These are phyloP conservation scores for Paxillus involutus DNA, from an alignment of 768 basidiomycete species.

Conservation along the genomic window DNA sequence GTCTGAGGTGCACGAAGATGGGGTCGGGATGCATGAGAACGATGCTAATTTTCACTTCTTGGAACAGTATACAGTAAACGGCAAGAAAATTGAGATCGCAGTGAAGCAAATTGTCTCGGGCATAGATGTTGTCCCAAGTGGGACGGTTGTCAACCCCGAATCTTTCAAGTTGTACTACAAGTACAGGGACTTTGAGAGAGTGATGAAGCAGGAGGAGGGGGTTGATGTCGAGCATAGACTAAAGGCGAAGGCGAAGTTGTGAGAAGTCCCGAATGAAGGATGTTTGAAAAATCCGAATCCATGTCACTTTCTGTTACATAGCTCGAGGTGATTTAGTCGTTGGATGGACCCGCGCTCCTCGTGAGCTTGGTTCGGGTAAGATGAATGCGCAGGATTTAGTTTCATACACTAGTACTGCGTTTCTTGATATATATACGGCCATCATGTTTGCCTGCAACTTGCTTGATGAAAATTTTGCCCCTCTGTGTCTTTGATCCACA, in stretches of 20 bases:
- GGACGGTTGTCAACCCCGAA: slow-evolving; percentile 74
- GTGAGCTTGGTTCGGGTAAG: no score
- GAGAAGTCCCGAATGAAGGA: background rate
- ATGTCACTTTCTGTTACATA: background rate
- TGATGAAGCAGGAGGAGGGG: slow-evolving; percentile 19
- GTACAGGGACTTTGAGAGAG: slow-evolving; percentile 50
- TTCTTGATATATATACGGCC: no score
- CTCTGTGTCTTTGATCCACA: no score
- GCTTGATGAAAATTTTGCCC: no score
- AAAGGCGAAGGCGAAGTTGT: slow-evolving; percentile 13
- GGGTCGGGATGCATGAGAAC: background rate
- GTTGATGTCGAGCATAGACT: background rate
- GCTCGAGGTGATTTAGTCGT: no score
- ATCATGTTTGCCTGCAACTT: no score
- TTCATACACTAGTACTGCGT: no score
- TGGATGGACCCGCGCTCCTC: no score
- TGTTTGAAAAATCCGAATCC: background rate
- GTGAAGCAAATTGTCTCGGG: slow-evolving; percentile 81
- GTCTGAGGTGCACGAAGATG: no score
- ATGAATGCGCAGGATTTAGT: no score
- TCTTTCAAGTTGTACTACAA: slow-evolving; percentile 64
- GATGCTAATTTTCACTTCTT: background rate
- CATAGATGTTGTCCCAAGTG: slow-evolving; percentile 60
- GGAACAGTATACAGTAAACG: slow-evolving; percentile 68
- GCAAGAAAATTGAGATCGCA: slow-evolving; percentile 79